A percentile compares a stretch with the other conserved stretches of the same genome.
Evolutionary conservation across 139 green algal species (phyloP).

Genomic region (Chlamydomonas incerta): DNA sequence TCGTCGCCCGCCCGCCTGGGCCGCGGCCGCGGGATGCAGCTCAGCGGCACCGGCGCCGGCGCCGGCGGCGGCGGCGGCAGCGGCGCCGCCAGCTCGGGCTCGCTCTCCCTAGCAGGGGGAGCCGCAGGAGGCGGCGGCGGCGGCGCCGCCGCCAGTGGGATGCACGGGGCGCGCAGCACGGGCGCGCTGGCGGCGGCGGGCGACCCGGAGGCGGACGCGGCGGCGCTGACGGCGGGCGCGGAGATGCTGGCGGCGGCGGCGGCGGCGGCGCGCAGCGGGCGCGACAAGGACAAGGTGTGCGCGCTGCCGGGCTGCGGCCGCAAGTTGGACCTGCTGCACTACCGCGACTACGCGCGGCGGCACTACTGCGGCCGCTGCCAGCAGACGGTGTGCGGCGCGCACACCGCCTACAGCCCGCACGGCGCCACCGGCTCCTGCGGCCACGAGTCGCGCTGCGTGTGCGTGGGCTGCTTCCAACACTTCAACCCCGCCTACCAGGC

Average conservation of each 20-base stretch:
- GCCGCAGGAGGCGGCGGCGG: background rate
- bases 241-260: background rate
- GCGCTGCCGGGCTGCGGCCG: constrained; percentile 37
- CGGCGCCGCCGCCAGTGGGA: background rate
- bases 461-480: constrained; percentile 67
- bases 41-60: too few relatives aligned
- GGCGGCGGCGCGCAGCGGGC: background rate
- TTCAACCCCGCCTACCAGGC: constrained; percentile 54
- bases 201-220: background rate
- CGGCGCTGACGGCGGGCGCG: background rate
- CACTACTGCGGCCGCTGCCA: constrained; percentile 80
- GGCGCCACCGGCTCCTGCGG: constrained; percentile 65
- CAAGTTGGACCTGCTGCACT: constrained; percentile 49
- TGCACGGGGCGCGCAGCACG: background rate
- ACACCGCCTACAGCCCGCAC: constrained; percentile 52
- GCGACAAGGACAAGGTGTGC: constrained; percentile 16
- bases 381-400: constrained; percentile 63
- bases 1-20: too few relatives aligned
- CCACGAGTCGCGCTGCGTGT: constrained; percentile 73
- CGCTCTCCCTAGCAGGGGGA: too few relatives aligned
- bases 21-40: too few relatives aligned
- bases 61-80: background rate
- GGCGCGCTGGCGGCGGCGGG: background rate
- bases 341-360: constrained; percentile 42
- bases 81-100: background rate